A percentile compares a stretch with the other conserved stretches of the same genome.
These are phyloP conservation scores for Fusarium sp. DNA, from an alignment of 2,329 filamentous ascomycete genomes.

Conservation along the genomic window DNA sequence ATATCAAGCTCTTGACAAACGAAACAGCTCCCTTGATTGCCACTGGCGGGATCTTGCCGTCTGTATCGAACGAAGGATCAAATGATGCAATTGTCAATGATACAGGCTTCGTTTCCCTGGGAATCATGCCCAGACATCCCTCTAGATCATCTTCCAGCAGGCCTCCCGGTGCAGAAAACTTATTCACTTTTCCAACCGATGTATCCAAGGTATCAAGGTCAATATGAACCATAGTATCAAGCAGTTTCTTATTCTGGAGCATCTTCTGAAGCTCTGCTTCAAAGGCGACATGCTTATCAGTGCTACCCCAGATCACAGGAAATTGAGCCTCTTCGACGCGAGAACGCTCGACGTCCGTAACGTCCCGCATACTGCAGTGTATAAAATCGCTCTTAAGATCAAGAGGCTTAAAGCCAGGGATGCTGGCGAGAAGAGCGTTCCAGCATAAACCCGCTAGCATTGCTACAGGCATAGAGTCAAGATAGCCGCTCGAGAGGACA, in stretches of 20 bases:
- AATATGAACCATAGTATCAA: slow-evolving; percentile 48
- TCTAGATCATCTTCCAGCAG: slow-evolving; percentile 44
- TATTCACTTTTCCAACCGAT: slow-evolving; percentile 50
- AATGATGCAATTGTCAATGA: slow-evolving; percentile 34
- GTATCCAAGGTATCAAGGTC: slow-evolving; percentile 52
- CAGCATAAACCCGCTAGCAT: slow-evolving; percentile 44
- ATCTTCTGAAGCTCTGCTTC: slow-evolving; percentile 11
- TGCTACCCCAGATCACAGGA: slow-evolving; percentile 46
- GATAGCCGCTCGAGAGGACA: slow-evolving; percentile 40
- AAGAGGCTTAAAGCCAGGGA: slow-evolving; percentile 41
- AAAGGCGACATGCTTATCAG: slow-evolving; percentile 25
- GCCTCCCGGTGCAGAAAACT: slow-evolving; percentile 50
- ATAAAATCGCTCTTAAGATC: slow-evolving; percentile 1
- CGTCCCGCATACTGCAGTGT: slow-evolving; percentile 9
- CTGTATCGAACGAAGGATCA: slow-evolving; percentile 37
- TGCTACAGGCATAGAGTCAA: slow-evolving; percentile 46
- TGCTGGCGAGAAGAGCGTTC: slow-evolving; percentile 31
- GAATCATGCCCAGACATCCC: slow-evolving; percentile 33
- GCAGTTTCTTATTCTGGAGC: slow-evolving; percentile 24
- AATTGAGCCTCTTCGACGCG: slow-evolving; percentile 46
- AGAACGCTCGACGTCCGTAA: slow-evolving; percentile 10
- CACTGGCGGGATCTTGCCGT: slow-evolving; percentile 29
- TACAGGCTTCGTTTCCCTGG: slow-evolving; percentile 23
- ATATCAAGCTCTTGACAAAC: slow-evolving; percentile 26
- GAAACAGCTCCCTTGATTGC: slow-evolving; percentile 22